Base-by-base conservation (phyloP, 2,329 filamentous ascomycete species). In the Colletotrichum cereale region DNA sequence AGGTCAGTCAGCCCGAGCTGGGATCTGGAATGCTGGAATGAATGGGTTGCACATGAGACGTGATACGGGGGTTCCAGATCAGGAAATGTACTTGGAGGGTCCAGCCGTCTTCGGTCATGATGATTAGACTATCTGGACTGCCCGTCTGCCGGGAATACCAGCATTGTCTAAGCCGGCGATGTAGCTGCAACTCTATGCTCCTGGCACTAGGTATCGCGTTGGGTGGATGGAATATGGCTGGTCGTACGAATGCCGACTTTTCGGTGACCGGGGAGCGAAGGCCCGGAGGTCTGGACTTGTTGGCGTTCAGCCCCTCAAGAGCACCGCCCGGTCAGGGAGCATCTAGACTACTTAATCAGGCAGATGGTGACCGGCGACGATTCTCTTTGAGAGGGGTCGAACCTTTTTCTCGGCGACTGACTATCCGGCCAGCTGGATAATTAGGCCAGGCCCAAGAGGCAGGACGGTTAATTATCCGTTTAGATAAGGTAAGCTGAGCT, bases 51-150 rank as follows among this genome's bases (percentile, higher is more conserved):
- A 52, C 21, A 29, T 40, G 29, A 53, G 66, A 66, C 53, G 60
- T 38, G 26, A n/a, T 52, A n/a, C 61, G 66, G 70, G 66, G 70
- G n/a, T 71, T 71, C 66, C 70, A 66, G 70, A 71, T 66, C 29
- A 18, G 70, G 70, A 71, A 50, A 57, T 42, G 61, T 70, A 42
- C 68, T 24, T 68, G 44, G 21, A 26, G 18, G 29, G 52, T 40
- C 63, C 58, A 31, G 24, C 68, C 68, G 68, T 62, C 68, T 71
- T 48, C 65, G 58, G 64, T 55, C 31, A 50, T 60, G 21, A 40
- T 60, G 58, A 58, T 63, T 42, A 14, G 56, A 42, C 36, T 24
- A 31, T 11, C 38, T 40, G 38, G 14, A 5, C 38, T 40, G 14
- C 38, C 38, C 36, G 36, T 10, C 36, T 40, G 24, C 34, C n/a